Base-by-base conservation (phyloP, 1,284 basidiomycete species). In the Agroathelia rolfsii region DNA sequence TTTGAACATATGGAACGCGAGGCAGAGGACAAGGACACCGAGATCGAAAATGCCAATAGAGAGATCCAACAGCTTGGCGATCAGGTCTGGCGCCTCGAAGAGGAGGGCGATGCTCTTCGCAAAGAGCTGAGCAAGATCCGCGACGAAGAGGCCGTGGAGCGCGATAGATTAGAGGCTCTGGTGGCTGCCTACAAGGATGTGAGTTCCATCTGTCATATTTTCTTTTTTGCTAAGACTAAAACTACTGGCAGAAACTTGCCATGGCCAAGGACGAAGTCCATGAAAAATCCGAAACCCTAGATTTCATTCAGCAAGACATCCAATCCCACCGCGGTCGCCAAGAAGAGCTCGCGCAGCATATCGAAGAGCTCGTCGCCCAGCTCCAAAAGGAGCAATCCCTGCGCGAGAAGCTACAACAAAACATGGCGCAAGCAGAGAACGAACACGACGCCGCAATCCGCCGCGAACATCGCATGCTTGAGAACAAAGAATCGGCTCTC, bases 131-230 rank as follows among this genome's bases (percentile, higher is more conserved):
- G 17, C 54, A 56, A n/a, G 27, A 55, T 69, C n/a, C 60, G 60
- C 19, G 73, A 77, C 40, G 75, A 85, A 24, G 76, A 88, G 35
- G 70, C 66, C 13, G 69, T 72, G 24, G 79, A 87, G 48, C 68
- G 76, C 31, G 73, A 81, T 34, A 64, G 81, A 28, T 64, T 87
- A 5, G 81, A 87, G 43, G 76, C 72, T 13, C 59, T 90, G 4
- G 62, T 75, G 20, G 58, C 64, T 11, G 81, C 81, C 3, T 66
- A 92, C 28, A 92, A 92, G 54, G 83, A 90, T 53, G 88, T 81
- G 31, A 24, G 61, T 48, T 39, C 25, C 12, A 33, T 28, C 8
- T 13, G 10, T 19, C 37, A 28, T 24, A 23, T 36, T 22, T 16
- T 19, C 12, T 13, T 12, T 30, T 30, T 16, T 14, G 14, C 20